Percentiles rank a stretch among this genome's conserved stretches.
Evolutionary conservation across 768 basidiomycete species (phyloP).

Genomic region (Podaxis carcinomalis): DNA sequence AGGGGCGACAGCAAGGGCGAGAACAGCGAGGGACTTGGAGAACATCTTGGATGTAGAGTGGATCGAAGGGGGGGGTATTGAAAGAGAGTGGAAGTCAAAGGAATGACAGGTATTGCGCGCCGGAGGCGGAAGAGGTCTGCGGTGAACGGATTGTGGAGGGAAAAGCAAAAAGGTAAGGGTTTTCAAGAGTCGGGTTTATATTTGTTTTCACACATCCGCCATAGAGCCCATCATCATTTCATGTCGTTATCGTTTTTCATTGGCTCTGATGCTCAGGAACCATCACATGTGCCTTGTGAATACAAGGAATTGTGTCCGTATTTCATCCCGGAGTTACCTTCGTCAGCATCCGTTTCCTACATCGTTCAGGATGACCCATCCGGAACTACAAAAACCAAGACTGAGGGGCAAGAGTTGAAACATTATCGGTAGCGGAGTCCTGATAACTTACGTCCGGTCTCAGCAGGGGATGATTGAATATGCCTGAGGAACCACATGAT

Average conservation of each 20-base stretch:
- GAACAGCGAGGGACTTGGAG: slow-evolving; percentile 39
- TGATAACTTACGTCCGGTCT: neutral
- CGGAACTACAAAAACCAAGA: neutral
- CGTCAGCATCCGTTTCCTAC: neutral
- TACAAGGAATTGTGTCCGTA: neutral
- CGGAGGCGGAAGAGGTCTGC: slow-evolving; percentile 12
- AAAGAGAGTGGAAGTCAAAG: slow-evolving; percentile 33
- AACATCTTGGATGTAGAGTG: slow-evolving; percentile 40
- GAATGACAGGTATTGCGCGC: neutral
- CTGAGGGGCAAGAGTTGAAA: neutral
- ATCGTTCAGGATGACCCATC: neutral
- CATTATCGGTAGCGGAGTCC: neutral
- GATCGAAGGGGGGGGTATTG: slow-evolving; percentile 27
- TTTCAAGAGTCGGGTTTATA: slow-evolving; percentile 7
- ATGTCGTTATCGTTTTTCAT: neutral
- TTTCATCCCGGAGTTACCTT: neutral
- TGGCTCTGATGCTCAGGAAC: slow-evolving; percentile 3
- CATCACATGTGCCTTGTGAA: neutral
- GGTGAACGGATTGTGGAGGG: slow-evolving; percentile 7
- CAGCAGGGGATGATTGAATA: slow-evolving; percentile 3
- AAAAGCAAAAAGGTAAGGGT: neutral
- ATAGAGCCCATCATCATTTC: neutral
- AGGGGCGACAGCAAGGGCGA: slow-evolving; percentile 48
- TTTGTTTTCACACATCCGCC: neutral
- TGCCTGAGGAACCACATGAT: neutral